Evolutionary conservation across 1,139 yeast species (phyloP).

Genomic region (Saccharomycopsis hybrid): DNA sequence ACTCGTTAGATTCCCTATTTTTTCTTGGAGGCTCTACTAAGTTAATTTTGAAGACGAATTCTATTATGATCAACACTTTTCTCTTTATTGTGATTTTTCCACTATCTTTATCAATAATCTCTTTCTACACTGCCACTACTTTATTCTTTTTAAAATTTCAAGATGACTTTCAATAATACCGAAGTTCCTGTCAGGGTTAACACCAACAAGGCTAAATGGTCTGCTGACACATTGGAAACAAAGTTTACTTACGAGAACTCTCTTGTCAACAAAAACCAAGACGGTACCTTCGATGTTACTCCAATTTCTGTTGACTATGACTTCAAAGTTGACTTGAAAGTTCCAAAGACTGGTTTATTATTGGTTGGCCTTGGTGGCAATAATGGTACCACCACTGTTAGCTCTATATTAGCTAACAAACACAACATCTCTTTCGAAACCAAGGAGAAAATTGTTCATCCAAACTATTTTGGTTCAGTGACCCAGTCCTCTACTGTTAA

Average conservation of each 20-base stretch:
- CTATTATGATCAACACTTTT: too few relatives aligned
- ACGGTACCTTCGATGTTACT: conserved; percentile 58
- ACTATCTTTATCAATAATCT: background rate
- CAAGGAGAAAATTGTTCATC: conserved; percentile 71
- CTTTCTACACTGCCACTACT: background rate
- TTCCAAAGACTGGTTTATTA: conserved; percentile 84
- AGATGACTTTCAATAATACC: conserved; percentile 3
- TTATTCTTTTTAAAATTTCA: background rate
- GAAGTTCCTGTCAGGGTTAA: conserved; percentile 47
- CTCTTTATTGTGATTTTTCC: background rate
- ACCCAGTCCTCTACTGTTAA: conserved; percentile 90
- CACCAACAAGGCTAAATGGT: conserved; percentile 54
- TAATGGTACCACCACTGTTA: conserved; percentile 88
- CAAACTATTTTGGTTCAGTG: conserved; percentile 94
- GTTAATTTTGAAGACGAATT: too few relatives aligned
- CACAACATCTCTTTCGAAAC: conserved; percentile 72
- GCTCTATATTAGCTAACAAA: conserved; percentile 82
- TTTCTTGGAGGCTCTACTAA: too few relatives aligned
- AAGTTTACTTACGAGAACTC: conserved; percentile 70
- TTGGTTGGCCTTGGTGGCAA: conserved; percentile 96
- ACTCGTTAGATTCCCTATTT: too few relatives aligned
- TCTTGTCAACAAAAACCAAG: conserved; percentile 39
- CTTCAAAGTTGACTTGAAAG: conserved; percentile 75
- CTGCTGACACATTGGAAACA: conserved; percentile 56
- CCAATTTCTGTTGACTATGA: conserved; percentile 72